phyloP scores from a whole-genome alignment of 352 stramenopile species.

The Pythium grandisporangium region DNA sequence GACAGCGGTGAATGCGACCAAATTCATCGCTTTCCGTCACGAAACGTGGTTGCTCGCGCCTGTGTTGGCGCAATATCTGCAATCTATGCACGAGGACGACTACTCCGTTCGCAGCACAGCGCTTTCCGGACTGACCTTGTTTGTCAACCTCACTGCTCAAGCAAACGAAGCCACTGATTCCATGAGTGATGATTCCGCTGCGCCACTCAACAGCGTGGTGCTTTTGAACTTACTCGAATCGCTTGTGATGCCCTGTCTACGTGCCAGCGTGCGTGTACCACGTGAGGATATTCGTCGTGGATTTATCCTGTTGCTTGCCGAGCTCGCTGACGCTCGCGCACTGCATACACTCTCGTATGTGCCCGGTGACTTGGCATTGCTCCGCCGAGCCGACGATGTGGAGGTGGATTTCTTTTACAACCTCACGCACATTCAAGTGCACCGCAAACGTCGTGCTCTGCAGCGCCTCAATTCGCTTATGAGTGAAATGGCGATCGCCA shows the following conservation, averaged over 20 bases:
- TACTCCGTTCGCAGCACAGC: conserved; percentile 78
- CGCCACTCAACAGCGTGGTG: conserved; percentile 6
- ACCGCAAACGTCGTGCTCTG: conserved; percentile 91
- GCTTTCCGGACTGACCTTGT: conserved; percentile 42
- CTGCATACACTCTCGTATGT: conserved; percentile 43
- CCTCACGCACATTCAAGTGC: conserved; percentile 97
- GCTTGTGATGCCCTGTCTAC: conserved; percentile 83
- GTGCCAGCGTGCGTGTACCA: conserved; percentile 66
- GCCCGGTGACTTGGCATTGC: conserved; percentile 51
- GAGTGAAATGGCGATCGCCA: conserved; percentile 52
- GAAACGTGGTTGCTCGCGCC: conserved; percentile 66
- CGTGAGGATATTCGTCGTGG: conserved; percentile 73
- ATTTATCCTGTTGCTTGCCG: conserved; percentile 80
- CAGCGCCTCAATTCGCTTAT: conserved; percentile 86
- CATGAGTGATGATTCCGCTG: no score
- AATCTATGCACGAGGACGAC: conserved; percentile 77
- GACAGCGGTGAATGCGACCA: conserved; percentile 45
- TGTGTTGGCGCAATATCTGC: conserved; percentile 65
- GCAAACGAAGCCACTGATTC: conserved; percentile 14
- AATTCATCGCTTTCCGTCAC: conserved; percentile 52
- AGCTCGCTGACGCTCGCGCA: conserved; percentile 38
- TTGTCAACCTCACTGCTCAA: conserved; percentile 34
- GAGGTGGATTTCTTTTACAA: conserved; percentile 99
- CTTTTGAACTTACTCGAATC: conserved; percentile 78
- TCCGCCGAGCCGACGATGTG: conserved; percentile 76